phyloP scores from a whole-genome alignment of 495 filamentous ascomycete genomes.

The Aspergillus baeticus region DNA sequence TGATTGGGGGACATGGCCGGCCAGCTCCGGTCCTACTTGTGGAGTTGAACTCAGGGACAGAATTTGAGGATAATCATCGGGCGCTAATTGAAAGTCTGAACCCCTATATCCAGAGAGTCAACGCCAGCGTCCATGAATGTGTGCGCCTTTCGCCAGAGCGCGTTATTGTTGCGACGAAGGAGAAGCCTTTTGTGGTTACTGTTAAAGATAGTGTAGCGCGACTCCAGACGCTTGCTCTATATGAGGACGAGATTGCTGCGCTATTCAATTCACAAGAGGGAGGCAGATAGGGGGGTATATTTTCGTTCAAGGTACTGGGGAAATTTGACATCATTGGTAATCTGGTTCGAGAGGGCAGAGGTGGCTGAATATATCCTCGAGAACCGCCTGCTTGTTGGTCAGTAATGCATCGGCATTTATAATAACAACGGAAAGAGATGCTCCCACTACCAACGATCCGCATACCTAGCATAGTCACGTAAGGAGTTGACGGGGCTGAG shows the following conservation, averaged over 20 bases:
- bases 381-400: too few relatives aligned
- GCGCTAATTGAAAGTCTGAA: slow-evolving; percentile 11
- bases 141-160: slow-evolving; percentile 15
- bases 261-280: slow-evolving; percentile 11
- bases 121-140: slow-evolving; percentile 15
- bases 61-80: not conserved
- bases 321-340: too few relatives aligned
- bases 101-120: slow-evolving; percentile 21
- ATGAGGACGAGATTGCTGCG: slow-evolving; percentile 33
- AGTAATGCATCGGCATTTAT: too few relatives aligned
- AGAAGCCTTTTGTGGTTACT: slow-evolving; percentile 27
- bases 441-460: too few relatives aligned
- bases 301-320: too few relatives aligned
- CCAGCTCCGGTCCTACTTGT: slow-evolving; percentile 24
- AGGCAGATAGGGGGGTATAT: too few relatives aligned
- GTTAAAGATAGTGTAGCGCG: slow-evolving; percentile 31
- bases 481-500: too few relatives aligned
- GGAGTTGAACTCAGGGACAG: slow-evolving; percentile 12
- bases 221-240: slow-evolving; percentile 28
- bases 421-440: too few relatives aligned
- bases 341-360: too few relatives aligned
- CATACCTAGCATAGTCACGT: too few relatives aligned
- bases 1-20: slow-evolving; percentile 26
- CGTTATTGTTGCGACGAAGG: slow-evolving; percentile 13
- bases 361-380: too few relatives aligned